Evolutionary conservation across 495 filamentous ascomycete species (phyloP).

Genomic region (Neurospora sp.): DNA sequence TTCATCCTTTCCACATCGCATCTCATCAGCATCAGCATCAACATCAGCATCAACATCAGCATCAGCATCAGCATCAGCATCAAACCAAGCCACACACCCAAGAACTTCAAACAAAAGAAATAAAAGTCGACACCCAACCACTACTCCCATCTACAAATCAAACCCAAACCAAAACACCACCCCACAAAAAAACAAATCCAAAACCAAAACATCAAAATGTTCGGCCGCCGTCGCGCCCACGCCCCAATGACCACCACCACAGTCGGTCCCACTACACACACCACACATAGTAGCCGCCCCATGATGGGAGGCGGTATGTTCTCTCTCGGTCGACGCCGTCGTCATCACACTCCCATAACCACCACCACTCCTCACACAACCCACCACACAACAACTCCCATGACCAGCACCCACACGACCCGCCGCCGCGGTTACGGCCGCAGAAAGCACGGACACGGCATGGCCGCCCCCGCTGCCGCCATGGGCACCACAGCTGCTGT

Average conservation of each 20-base stretch:
- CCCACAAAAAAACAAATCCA: no score
- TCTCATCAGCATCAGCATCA: not conserved
- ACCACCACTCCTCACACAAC: not conserved
- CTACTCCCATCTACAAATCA: not conserved
- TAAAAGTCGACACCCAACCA: not conserved
- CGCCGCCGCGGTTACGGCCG: constrained; percentile 6
- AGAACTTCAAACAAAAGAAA: not conserved
- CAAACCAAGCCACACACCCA: not conserved
- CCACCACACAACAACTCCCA: no score
- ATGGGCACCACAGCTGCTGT: constrained; percentile 5
- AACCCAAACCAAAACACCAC: not conserved
- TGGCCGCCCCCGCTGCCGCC: constrained; percentile 5
- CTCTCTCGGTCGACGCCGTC: not conserved
- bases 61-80: not conserved
- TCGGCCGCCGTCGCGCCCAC: not conserved
- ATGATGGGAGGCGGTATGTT: not conserved
- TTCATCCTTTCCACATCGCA: not conserved
- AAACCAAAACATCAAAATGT: not conserved
- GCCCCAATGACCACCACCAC: not conserved
- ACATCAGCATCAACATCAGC: not conserved
- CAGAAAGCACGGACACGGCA: constrained; percentile 4
- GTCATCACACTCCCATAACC: not conserved
- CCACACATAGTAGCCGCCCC: not conserved
- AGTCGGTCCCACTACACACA: not conserved
- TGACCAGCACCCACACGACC: constrained; percentile 4